A percentile compares a stretch with the other conserved stretches of the same genome.
These are phyloP conservation scores for Solanum appendiculatum DNA, from an alignment of 257 asterid genomes.

Conservation along the genomic window DNA sequence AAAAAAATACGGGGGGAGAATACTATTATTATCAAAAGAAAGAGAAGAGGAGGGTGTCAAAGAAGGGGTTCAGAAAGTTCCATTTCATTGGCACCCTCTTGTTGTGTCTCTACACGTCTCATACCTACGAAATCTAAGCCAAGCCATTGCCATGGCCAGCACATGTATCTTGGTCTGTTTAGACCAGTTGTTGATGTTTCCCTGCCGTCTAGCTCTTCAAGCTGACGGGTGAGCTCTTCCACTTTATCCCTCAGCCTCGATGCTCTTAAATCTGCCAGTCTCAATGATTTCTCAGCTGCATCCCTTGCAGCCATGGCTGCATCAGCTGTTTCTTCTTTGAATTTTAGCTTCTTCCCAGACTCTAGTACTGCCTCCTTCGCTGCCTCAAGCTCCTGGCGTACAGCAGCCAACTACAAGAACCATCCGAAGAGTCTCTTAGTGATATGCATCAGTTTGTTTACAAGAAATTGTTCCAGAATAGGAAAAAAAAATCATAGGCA, in stretches of 20 bases:
- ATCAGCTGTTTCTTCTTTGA: slow-evolving; percentile 88
- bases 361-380: slow-evolving; percentile 64
- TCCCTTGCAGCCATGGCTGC: slow-evolving; percentile 98
- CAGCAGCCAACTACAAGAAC: slow-evolving; percentile 57
- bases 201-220: slow-evolving; percentile 64
- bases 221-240: slow-evolving; percentile 84
- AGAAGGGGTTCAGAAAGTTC: slow-evolving; percentile 97
- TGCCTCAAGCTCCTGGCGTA: slow-evolving; percentile 75
- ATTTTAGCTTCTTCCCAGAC: slow-evolving; percentile 76
- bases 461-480: background rate
- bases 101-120: slow-evolving; percentile 32
- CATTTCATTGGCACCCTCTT: slow-evolving; percentile 71
- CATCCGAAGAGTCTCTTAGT: background rate
- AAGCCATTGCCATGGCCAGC: slow-evolving; percentile 99
- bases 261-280: slow-evolving; percentile 80
- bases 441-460: background rate
- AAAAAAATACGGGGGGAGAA: background rate
- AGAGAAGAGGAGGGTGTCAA: slow-evolving; percentile 13
- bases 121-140: slow-evolving; percentile 72
- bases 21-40: background rate
- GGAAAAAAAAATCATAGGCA: background rate
- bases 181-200: slow-evolving; percentile 45
- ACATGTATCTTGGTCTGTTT: slow-evolving; percentile 59
- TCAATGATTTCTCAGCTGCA: slow-evolving; percentile 90
- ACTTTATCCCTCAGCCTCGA: slow-evolving; percentile 80